phyloP scores from a whole-genome alignment of 306 rosid species.

The Cicer bijugum region DNA sequence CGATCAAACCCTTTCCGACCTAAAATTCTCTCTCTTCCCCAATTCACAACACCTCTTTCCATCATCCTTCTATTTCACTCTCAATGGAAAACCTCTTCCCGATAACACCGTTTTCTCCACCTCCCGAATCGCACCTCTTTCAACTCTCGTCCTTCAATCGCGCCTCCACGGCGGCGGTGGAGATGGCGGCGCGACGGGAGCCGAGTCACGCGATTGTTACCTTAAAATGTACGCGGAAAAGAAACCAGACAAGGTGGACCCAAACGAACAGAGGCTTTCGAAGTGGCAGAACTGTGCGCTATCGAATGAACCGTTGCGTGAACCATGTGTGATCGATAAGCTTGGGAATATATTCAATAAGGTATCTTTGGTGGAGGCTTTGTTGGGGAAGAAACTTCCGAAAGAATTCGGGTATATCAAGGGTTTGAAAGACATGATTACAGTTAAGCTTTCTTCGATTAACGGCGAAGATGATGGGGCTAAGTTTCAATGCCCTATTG shows the following conservation, averaged over 20 bases:
- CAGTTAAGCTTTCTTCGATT: slow-evolving; percentile 52
- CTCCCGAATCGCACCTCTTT: slow-evolving; percentile 55
- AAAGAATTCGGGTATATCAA: slow-evolving; percentile 81
- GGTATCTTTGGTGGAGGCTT: slow-evolving; percentile 76
- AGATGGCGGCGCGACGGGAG: slow-evolving; percentile 94
- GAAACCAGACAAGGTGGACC: slow-evolving; percentile 93
- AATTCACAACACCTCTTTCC: slow-evolving; percentile 21
- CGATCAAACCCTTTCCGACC: slow-evolving; percentile 57
- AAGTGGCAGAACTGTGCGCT: slow-evolving; percentile 84
- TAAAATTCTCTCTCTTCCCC: slow-evolving; percentile 64
- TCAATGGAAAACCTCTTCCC: slow-evolving; percentile 65
- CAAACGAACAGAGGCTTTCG: slow-evolving; percentile 82
- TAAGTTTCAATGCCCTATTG: slow-evolving; percentile 77
- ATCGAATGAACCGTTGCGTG: slow-evolving; percentile 81
- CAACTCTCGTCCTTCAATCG: slow-evolving; percentile 63
- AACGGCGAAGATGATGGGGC: slow-evolving; percentile 55
- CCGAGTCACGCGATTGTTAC: slow-evolving; percentile 96
- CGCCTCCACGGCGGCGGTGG: slow-evolving; percentile 86
- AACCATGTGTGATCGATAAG: slow-evolving; percentile 85
- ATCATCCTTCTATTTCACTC: slow-evolving; percentile 67
- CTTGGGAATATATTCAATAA: slow-evolving; percentile 87
- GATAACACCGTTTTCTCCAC: slow-evolving; percentile 52
- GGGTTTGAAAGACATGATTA: slow-evolving; percentile 90
- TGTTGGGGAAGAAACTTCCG: slow-evolving; percentile 86
- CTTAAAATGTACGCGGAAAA: slow-evolving; percentile 89